Evolutionary conservation across 2,329 filamentous ascomycete species (phyloP), one percentile per base, ranked within the genome.

Genomic region (Cladosporium austrohemisphaericum): DNA sequence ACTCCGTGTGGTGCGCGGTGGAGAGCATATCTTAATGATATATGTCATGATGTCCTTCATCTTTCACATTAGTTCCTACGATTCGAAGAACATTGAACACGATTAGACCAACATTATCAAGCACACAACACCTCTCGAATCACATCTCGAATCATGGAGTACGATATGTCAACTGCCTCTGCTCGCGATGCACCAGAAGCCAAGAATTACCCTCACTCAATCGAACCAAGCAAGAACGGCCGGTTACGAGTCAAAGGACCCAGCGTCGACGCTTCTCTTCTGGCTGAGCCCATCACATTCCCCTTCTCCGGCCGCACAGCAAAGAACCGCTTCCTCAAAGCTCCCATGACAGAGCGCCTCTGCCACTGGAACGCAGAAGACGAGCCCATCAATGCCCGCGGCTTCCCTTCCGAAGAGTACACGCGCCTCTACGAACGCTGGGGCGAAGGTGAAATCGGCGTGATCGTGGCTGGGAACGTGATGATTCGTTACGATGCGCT

Each of bases 341-440:
- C 56, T 5, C 56, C 60, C 14, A 64, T 65, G 62, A 65, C 60
- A 3, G 60, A 65, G 47, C 57, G 62, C 3, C 54, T 64, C 5
- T 65, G 56, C 47, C 50, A 49, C 13, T 64, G 61, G 60, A 60
- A 59, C 50, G 51, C 37, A 14, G 55, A 56, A 8, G 45, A 41
- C 33, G 55, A 61, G 25, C 49, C 57, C 22, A 57, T 63, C 23
- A 51, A 43, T 16, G 49, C 53, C 19, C 58, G 63, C 20, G 62
- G 63, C n/a, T 55, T 55, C 29, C 63, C 63, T 1, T 52, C 57
- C 2, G 46, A 57, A 32, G 59, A 60, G 25, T 55, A 60, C 29
- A 58, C 52, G 11, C 50, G 53, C 10, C 49, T 65, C 4, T 65
- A 65, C 38, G 38, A 54, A 22, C 54, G 54, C 19, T 64, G 60